Evolutionary conservation across 1,139 yeast genomes (phyloP).

Genomic region (Casaregolazyma lundiana): DNA sequence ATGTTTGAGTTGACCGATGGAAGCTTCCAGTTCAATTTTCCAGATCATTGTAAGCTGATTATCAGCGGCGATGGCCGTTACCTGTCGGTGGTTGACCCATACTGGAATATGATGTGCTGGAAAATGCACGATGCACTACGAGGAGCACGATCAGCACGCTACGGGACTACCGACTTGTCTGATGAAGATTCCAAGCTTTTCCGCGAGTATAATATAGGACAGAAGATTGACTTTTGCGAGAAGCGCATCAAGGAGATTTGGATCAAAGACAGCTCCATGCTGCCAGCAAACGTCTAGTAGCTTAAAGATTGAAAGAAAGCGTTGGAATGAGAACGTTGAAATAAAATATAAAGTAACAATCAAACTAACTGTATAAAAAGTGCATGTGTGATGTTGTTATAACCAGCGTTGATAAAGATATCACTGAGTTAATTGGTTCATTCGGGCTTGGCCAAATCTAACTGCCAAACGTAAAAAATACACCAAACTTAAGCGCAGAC

Average conservation of each 20-base stretch:
- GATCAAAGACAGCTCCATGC: slow-evolving; percentile 3
- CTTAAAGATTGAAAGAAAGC: too few relatives aligned
- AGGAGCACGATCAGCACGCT: slow-evolving; percentile 5
- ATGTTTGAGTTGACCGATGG: slow-evolving; percentile 95
- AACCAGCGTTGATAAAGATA: neutral
- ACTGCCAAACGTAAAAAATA: too few relatives aligned
- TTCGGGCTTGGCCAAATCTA: too few relatives aligned
- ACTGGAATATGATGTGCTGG: slow-evolving; percentile 10
- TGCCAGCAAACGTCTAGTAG: neutral
- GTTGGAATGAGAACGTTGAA: too few relatives aligned
- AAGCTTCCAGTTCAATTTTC: slow-evolving; percentile 87
- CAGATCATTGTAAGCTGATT: slow-evolving; percentile 88
- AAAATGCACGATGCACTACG: slow-evolving; percentile 9
- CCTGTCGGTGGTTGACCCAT: slow-evolving; percentile 18
- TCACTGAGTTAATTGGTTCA: neutral
- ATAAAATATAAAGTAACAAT: neutral
- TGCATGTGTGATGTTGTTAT: too few relatives aligned
- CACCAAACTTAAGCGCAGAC: too few relatives aligned
- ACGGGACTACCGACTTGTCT: neutral
- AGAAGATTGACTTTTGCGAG: slow-evolving; percentile 10
- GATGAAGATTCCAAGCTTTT: slow-evolving; percentile 2
- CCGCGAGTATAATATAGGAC: slow-evolving; percentile 4
- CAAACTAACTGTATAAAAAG: too few relatives aligned
- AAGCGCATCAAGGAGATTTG: slow-evolving; percentile 9
- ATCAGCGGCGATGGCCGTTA: slow-evolving; percentile 15